Conservation (phyloP, 805 yeast genomes). For the Candida argentea region DNA sequence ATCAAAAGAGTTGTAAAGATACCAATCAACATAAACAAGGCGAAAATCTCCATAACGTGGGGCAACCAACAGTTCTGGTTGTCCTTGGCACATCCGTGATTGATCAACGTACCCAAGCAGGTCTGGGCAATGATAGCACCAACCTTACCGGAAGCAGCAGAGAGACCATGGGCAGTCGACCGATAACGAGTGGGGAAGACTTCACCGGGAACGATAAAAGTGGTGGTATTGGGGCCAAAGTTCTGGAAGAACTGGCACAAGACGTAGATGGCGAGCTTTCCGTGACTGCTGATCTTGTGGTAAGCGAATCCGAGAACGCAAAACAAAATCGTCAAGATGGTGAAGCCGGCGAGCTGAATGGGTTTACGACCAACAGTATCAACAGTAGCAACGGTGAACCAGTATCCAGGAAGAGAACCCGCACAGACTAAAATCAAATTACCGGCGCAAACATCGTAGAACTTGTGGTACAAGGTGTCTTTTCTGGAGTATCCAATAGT, state of each 20-base stretch:
- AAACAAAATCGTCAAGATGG: slow-evolving; percentile 59
- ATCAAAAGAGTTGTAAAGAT: slow-evolving; percentile 51
- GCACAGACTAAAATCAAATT: slow-evolving; percentile 89
- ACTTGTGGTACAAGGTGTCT: slow-evolving; percentile 54
- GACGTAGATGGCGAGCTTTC: slow-evolving; percentile 68
- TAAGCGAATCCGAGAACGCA: slow-evolving; percentile 80
- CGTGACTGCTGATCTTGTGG: slow-evolving; percentile 55
- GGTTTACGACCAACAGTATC: slow-evolving; percentile 82
- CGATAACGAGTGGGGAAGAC: slow-evolving; percentile 90
- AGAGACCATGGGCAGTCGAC: slow-evolving; percentile 91
- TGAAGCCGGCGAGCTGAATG: slow-evolving; percentile 68
- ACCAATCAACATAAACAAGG: slow-evolving; percentile 85
- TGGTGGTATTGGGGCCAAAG: slow-evolving; percentile 90
- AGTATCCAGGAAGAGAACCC: slow-evolving; percentile 91
- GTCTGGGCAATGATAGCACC: slow-evolving; percentile 93
- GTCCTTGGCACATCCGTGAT: slow-evolving; percentile 63
- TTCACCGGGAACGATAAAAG: slow-evolving; percentile 88
- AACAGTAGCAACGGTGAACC: slow-evolving; percentile 72
- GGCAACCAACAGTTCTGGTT: slow-evolving; percentile 69
- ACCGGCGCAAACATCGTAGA: slow-evolving; percentile 82
- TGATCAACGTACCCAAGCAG: slow-evolving; percentile 71
- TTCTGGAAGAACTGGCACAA: slow-evolving; percentile 81
- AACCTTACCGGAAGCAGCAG: slow-evolving; percentile 86
- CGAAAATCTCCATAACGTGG: slow-evolving; percentile 90
- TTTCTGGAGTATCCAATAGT: slow-evolving; percentile 79